Percentiles rank a stretch among this genome's conserved stretches.
Evolutionary conservation across 768 basidiomycete species (phyloP).

Genomic region (button mushroom (Agaricus bisporus)): DNA sequence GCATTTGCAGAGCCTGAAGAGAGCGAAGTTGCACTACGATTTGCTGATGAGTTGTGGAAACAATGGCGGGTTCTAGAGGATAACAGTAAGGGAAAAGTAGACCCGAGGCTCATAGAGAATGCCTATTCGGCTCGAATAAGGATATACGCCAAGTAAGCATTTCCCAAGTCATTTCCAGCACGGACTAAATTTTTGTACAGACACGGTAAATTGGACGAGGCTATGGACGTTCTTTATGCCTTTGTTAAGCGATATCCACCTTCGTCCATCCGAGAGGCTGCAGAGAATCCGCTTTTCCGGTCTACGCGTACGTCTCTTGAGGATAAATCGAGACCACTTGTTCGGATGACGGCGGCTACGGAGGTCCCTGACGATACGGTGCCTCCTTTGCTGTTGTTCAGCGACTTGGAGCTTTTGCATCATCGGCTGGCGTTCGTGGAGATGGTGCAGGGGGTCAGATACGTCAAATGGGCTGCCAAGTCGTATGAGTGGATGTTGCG

Average conservation of each 20-base stretch:
- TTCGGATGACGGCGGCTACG: slow-evolving; percentile 55
- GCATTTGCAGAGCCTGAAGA: slow-evolving; percentile 40
- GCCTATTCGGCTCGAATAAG: slow-evolving; percentile 67
- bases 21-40: slow-evolving; percentile 38
- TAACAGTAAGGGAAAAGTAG: slow-evolving; percentile 22
- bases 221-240: slow-evolving; percentile 47
- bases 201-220: slow-evolving; percentile 42
- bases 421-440: slow-evolving; percentile 51
- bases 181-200: slow-evolving; percentile 23
- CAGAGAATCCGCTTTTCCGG: slow-evolving; percentile 41
- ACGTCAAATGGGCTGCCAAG: slow-evolving; percentile 68
- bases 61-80: slow-evolving; percentile 53
- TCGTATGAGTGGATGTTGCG: slow-evolving; percentile 67
- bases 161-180: slow-evolving; percentile 1
- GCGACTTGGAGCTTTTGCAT: slow-evolving; percentile 76
- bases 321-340: slow-evolving; percentile 50
- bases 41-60: slow-evolving; percentile 60
- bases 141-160: slow-evolving; percentile 51
- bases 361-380: slow-evolving; percentile 72
- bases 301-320: slow-evolving; percentile 54
- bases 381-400: slow-evolving; percentile 72
- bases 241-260: slow-evolving; percentile 70
- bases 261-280: slow-evolving; percentile 31
- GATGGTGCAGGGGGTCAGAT: slow-evolving; percentile 46
- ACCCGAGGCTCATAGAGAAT: slow-evolving; percentile 55